phyloP scores from a whole-genome alignment of 495 filamentous ascomycete species.

The Neurospora africana region DNA sequence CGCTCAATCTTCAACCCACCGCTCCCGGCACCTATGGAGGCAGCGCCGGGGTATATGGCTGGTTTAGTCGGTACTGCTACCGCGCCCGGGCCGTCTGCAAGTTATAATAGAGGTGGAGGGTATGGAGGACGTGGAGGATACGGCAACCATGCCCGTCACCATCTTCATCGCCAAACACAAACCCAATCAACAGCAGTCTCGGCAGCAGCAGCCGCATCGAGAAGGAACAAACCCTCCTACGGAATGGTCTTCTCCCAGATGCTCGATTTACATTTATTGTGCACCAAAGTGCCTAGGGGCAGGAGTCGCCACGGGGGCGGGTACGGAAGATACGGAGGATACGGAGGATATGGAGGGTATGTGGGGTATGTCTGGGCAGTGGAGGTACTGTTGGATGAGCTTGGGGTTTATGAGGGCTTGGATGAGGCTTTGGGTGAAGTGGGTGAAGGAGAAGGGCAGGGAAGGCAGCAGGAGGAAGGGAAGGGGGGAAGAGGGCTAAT shows the following conservation, averaged over 20 bases:
- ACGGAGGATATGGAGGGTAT: conserved; percentile 1
- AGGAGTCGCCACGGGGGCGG: neutral
- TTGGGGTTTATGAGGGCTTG: conserved; percentile 18
- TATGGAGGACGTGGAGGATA: neutral
- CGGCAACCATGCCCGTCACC: neutral
- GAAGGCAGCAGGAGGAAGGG: neutral
- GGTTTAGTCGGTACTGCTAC: neutral
- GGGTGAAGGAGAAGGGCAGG: neutral
- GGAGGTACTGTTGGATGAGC: conserved; percentile 35
- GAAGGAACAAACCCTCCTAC: conserved; percentile 29
- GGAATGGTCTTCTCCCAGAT: conserved; percentile 33
- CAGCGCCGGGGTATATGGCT: neutral
- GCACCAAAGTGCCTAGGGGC: conserved; percentile 25
- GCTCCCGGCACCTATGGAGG: neutral
- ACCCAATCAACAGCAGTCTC: neutral
- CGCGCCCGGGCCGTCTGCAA: neutral
- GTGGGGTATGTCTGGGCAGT: conserved; percentile 24
- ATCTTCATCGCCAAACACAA: neutral
- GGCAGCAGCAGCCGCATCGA: neutral
- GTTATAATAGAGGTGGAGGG: neutral
- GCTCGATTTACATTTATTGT: conserved; percentile 34
- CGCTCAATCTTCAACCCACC: conserved; percentile 26
- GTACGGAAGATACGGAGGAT: neutral
- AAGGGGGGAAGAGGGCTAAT: neutral
- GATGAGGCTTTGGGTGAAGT: neutral